Base-by-base conservation (phyloP, 352 stramenopile species). In the Globisporangium heterothallicum region DNA sequence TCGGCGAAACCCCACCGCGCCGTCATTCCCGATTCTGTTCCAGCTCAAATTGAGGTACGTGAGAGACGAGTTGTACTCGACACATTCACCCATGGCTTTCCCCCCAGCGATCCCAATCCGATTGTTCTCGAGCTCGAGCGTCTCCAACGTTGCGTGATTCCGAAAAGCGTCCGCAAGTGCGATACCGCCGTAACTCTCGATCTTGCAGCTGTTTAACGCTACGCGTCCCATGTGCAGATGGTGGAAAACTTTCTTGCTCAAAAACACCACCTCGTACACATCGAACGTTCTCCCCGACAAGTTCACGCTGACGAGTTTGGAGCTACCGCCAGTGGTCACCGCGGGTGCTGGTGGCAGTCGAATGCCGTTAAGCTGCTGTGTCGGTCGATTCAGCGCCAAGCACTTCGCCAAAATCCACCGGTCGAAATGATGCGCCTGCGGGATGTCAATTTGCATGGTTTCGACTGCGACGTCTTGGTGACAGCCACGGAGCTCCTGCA, bases 1-100 rank as follows among this genome's bases (percentile, higher is more conserved):
- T n/a, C 61, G 46, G 13, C 63, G 52, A 26, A 92, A 74, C 0
- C 61, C 59, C 1, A 63, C 36, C 2, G 78, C 75, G 6, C 76
- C 81, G 26, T 76, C 78, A 25, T 92, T 72, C 24, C 76, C 72
- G 18, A 92, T 66, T 13, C 72, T 56, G 40, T 87, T 88, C 78
- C 78, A 92, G 64, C 81, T 92, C 41, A 92, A 61, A 45, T 92
- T 92, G 4, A 92, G 60, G 35, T 64, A 73, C 5, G 61, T 85
- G 9, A 92, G 61, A 22, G 75, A 78, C 19, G 18, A 53, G 48
- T 86, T 92, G 57, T 63, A 75, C 25, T 69, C 58, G 21, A 92
- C 62, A 41, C 68, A 83, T 53, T 89, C 81, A 7, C 59, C 61
- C 52, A 92, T 67, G 13, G 78, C 78, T 4, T 63, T 55, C 3